A percentile compares a stretch with the other conserved stretches of the same genome.
Conservation (phyloP, 495 filamentous ascomycete species). For the Daldinia caldariorum region DNA sequence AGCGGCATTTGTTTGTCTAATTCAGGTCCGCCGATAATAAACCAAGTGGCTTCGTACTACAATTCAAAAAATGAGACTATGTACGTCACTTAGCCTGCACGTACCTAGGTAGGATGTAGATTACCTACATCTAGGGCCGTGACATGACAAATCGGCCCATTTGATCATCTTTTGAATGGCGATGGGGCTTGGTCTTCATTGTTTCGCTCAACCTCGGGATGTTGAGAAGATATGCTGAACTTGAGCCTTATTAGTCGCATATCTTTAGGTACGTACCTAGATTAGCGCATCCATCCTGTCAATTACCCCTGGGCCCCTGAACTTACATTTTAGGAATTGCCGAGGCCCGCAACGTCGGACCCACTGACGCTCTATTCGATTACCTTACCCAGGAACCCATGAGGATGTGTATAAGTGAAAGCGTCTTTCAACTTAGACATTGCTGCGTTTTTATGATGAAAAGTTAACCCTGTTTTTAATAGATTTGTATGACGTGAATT, state of each 20-base stretch:
- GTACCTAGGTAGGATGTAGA: background rate
- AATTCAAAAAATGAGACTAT: background rate
- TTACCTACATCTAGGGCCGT: background rate
- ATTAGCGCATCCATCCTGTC: background rate
- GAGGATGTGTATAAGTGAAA: background rate
- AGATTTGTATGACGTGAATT: no score
- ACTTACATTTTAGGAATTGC: background rate
- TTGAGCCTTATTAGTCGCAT: background rate
- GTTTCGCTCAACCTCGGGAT: no score
- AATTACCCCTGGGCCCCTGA: background rate
- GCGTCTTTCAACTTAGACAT: background rate
- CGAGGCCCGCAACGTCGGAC: background rate
- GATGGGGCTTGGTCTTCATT: background rate
- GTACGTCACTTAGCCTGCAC: background rate
- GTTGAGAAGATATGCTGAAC: no score
- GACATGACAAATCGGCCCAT: background rate
- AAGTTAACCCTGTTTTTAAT: background rate
- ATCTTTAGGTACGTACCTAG: no score
- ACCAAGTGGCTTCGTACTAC: background rate
- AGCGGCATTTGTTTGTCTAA: constrained; percentile 22
- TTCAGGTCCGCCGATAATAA: background rate
- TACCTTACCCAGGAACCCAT: background rate
- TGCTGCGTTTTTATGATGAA: no score
- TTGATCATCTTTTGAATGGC: background rate
- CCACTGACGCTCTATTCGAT: background rate